Percentiles rank a stretch among this genome's conserved stretches.
phyloP scores from a whole-genome alignment of 768 basidiomycete species.

The Lentinus brumalis region DNA sequence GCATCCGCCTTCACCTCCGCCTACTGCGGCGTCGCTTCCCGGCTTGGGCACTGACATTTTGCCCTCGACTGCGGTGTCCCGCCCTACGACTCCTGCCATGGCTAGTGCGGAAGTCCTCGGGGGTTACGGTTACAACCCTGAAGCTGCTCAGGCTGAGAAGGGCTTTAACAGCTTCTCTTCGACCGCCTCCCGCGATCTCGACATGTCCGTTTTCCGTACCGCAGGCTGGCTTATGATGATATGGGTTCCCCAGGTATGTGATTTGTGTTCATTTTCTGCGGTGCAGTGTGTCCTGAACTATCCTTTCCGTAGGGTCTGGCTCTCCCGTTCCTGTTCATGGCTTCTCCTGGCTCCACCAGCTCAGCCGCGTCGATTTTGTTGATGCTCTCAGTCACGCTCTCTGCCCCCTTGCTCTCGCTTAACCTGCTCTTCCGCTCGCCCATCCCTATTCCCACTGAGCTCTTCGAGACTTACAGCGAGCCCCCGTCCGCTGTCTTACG shows the following conservation, averaged over 20 bases:
- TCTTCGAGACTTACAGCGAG: constrained; percentile 56
- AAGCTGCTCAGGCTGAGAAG: constrained; percentile 51
- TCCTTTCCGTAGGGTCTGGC: constrained; percentile 49
- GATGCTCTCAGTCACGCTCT: constrained; percentile 63
- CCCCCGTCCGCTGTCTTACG: constrained; percentile 46
- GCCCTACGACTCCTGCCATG: constrained; percentile 54
- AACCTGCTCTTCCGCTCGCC: constrained; percentile 63
- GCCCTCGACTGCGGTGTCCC: constrained; percentile 39
- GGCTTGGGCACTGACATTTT: constrained; percentile 48
- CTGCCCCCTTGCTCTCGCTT: constrained; percentile 65
- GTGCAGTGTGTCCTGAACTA: not conserved
- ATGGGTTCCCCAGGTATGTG: constrained; percentile 69
- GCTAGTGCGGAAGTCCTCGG: constrained; percentile 64
- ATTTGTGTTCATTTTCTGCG: not conserved
- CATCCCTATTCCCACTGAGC: constrained; percentile 64
- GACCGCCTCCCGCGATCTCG: constrained; percentile 47
- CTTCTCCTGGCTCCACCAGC: constrained; percentile 43
- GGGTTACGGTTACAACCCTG: constrained; percentile 64
- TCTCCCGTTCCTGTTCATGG: constrained; percentile 57
- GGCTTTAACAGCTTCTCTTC: constrained; percentile 49
- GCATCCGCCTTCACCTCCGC: constrained; percentile 30
- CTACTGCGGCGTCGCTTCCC: constrained; percentile 35
- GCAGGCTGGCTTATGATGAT: constrained; percentile 67
- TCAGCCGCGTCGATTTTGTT: constrained; percentile 50
- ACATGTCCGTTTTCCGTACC: constrained; percentile 56